These are phyloP conservation scores for Neonectria punicea DNA, from an alignment of 2,329 filamentous ascomycete species.

Conservation along the genomic window DNA sequence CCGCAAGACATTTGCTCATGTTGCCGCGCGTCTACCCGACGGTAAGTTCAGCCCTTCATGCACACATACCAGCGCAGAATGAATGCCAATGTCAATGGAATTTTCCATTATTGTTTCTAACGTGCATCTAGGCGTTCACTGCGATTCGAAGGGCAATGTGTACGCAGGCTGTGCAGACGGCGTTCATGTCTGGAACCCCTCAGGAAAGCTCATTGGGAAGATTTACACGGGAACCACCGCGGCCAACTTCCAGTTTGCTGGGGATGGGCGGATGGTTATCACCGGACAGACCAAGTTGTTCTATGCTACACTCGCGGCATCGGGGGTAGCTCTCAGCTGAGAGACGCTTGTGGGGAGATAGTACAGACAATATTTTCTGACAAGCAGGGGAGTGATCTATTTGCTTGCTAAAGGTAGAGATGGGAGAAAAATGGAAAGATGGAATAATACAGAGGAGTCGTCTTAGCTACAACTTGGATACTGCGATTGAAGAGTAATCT, in stretches of 20 bases:
- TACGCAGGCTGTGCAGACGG: conserved; percentile 62
- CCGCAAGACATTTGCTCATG: conserved; percentile 66
- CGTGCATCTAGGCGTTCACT: conserved; percentile 57
- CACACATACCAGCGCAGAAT: neutral
- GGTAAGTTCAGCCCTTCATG: conserved; percentile 48
- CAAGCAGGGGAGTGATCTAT: no score
- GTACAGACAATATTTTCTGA: no score
- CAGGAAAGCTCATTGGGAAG: conserved; percentile 63
- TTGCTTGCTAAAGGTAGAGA: no score
- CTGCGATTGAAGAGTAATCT: no score
- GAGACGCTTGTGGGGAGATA: neutral
- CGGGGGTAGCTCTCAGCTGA: conserved; percentile 13
- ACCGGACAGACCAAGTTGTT: conserved; percentile 49
- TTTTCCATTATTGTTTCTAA: no score
- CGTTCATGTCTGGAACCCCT: conserved; percentile 59
- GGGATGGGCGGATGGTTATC: conserved; percentile 50
- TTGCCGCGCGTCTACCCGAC: conserved; percentile 65
- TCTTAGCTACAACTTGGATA: no score
- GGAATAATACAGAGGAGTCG: no score
- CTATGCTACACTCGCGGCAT: conserved; percentile 42
- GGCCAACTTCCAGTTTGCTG: conserved; percentile 59
- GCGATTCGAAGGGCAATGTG: conserved; percentile 65
- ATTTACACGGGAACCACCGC: conserved; percentile 60
- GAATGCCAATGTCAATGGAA: neutral
- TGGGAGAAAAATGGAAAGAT: no score